These are phyloP conservation scores for Capillidium heterosporum DNA, from an alignment of 371 early-diverging fungal genomes.

Conservation along the genomic window DNA sequence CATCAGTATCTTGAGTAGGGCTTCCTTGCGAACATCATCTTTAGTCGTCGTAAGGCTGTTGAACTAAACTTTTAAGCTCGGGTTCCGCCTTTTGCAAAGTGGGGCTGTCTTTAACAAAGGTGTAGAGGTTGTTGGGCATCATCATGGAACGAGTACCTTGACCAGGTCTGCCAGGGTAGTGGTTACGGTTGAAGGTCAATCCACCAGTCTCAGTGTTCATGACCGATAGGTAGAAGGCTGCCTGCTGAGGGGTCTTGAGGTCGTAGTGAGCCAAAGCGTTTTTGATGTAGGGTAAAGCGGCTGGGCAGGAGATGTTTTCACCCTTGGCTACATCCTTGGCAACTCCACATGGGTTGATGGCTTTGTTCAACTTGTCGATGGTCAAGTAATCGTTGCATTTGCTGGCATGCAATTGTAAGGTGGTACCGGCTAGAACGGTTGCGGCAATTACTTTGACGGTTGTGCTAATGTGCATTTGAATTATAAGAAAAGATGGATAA, in stretches of 20 bases:
- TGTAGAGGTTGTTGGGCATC: not conserved
- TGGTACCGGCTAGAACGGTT: too few species aligned
- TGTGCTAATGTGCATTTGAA: too few species aligned
- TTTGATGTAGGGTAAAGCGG: conserved; percentile 1
- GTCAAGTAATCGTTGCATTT: not conserved
- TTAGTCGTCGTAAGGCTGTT: not conserved
- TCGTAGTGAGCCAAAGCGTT: not conserved
- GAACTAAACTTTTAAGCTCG: not conserved
- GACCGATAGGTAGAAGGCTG: not conserved
- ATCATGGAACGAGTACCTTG: conserved; percentile 5
- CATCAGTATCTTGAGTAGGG: not conserved
- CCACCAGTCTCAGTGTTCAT: not conserved
- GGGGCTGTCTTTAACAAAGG: not conserved
- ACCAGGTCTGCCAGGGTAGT: conserved; percentile 1
- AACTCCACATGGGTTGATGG: not conserved
- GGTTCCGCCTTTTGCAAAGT: not conserved
- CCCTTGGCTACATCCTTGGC: not conserved
- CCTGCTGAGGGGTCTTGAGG: not conserved
- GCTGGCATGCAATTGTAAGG: too few species aligned
- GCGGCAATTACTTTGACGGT: too few species aligned
- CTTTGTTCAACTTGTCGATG: not conserved
- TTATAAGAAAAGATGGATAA: too few species aligned
- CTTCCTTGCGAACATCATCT: not conserved
- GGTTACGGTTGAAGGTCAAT: conserved; percentile 1
- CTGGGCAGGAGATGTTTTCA: conserved; percentile 1